phyloP scores from a whole-genome alignment of 352 stramenopile genomes.

The Pythium utonaiense region DNA sequence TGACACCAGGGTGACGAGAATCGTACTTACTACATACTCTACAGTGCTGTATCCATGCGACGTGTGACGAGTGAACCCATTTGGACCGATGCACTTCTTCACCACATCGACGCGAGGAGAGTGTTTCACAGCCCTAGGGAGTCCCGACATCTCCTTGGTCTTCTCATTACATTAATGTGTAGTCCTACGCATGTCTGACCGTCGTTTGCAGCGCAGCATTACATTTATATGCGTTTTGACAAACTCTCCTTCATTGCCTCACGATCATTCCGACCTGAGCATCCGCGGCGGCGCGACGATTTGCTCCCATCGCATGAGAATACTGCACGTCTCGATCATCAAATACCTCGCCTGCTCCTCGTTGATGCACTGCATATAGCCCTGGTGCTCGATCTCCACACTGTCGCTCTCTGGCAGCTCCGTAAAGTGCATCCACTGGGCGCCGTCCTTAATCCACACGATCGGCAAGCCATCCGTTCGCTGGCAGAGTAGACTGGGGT shows the following conservation, averaged over 20 bases:
- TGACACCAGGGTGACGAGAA: too few species aligned
- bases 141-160: too few species aligned
- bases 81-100: not conserved
- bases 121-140: too few species aligned
- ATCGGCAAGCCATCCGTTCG: not conserved
- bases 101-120: too few species aligned
- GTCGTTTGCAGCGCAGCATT: too few species aligned
- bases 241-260: not conserved
- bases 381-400: conserved; percentile 24
- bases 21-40: not conserved
- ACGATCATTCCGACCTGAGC: conserved; percentile 23
- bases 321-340: conserved; percentile 48
- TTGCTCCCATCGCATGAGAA: conserved; percentile 61
- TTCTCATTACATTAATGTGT: too few species aligned
- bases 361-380: conserved; percentile 32
- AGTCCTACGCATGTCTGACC: too few species aligned
- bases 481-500: conserved; percentile 5
- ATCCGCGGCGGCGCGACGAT: conserved; percentile 42
- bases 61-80: not conserved
- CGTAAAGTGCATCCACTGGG: conserved; percentile 22
- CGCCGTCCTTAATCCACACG: conserved; percentile 27
- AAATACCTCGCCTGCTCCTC: conserved; percentile 45
- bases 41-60: not conserved
- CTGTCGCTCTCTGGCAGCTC: conserved; percentile 17
- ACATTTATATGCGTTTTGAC: too few species aligned